phyloP scores from a whole-genome alignment of 2,329 filamentous ascomycete genomes.

The Rhynchosporium secalis region DNA sequence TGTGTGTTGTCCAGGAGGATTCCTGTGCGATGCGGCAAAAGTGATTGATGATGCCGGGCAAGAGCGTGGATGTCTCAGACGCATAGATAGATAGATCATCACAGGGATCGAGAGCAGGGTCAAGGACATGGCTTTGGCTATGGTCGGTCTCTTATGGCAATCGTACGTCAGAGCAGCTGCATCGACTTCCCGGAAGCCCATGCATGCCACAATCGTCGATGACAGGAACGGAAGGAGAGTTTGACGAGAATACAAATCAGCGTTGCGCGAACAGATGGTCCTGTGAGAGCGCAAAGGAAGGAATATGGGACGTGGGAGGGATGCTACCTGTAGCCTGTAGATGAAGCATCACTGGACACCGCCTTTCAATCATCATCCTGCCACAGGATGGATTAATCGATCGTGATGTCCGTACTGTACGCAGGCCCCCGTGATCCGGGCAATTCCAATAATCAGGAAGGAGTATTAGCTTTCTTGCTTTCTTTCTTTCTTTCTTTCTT shows the following conservation, averaged over 20 bases:
- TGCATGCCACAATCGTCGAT: not conserved
- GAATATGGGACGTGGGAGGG: no score
- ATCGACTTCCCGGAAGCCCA: not conserved
- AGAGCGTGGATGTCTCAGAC: slow-evolving; percentile 8
- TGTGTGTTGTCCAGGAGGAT: not conserved
- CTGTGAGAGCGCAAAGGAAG: no score
- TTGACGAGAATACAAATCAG: not conserved
- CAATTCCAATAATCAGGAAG: not conserved
- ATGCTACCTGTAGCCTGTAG: not conserved
- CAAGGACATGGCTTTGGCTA: no score
- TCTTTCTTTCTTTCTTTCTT: no score
- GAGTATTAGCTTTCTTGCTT: not conserved
- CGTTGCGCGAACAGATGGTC: no score
- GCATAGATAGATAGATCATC: slow-evolving; percentile 9
- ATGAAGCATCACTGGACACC: not conserved
- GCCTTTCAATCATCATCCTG: not conserved
- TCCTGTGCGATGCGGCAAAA: not conserved
- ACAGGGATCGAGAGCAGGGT: not conserved
- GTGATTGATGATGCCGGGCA: not conserved
- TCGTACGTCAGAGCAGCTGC: slow-evolving; percentile 7
- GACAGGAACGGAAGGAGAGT: not conserved
- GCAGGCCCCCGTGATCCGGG: not conserved
- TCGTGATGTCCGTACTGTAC: slow-evolving; percentile 2
- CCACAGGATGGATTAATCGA: not conserved
- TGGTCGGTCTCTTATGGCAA: no score